Evolutionary conservation across 2,329 filamentous ascomycete genomes (phyloP).

Genomic region (Phaeophleospora eucalypticola): DNA sequence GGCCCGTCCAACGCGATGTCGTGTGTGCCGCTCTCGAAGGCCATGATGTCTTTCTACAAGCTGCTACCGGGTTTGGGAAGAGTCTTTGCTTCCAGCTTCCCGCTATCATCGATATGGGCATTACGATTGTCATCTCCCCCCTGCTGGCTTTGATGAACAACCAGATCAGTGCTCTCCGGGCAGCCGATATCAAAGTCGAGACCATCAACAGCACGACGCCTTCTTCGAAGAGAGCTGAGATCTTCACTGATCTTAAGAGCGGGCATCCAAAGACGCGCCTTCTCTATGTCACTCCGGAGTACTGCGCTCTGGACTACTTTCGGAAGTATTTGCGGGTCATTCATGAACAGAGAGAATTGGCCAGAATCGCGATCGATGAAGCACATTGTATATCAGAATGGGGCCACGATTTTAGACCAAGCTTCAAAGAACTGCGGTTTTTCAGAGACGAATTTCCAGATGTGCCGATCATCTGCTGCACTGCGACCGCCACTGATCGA

Average conservation of each 20-base stretch:
- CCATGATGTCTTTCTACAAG: conserved; percentile 89
- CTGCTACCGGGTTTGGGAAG: conserved; percentile 86
- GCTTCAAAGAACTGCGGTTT: conserved; percentile 82
- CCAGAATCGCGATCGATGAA: conserved; percentile 84
- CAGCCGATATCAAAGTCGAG: conserved; percentile 71
- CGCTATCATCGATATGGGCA: conserved; percentile 80
- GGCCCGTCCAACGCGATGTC: conserved; percentile 82
- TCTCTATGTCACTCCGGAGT: conserved; percentile 89
- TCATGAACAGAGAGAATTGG: conserved; percentile 76
- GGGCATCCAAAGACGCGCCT: conserved; percentile 80
- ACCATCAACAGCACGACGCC: conserved; percentile 83
- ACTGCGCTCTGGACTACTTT: conserved; percentile 74
- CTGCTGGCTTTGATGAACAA: conserved; percentile 92
- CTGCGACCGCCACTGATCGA: conserved; percentile 78
- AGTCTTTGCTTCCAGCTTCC: conserved; percentile 90
- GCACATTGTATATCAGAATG: conserved; percentile 97
- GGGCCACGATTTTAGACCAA: conserved; percentile 94
- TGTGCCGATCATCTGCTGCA: conserved; percentile 88
- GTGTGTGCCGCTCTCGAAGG: conserved; percentile 76
- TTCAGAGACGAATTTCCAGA: conserved; percentile 77
- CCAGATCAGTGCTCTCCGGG: conserved; percentile 76
- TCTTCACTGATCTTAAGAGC: conserved; percentile 77
- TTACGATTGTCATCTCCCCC: conserved; percentile 87
- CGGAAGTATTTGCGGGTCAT: conserved; percentile 69
- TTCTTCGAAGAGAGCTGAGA: conserved; percentile 58